Evolutionary conservation across 495 filamentous ascomycete genomes (phyloP), one percentile per base, ranked within the genome.

Genomic region (Aspergillus mulundensis): DNA sequence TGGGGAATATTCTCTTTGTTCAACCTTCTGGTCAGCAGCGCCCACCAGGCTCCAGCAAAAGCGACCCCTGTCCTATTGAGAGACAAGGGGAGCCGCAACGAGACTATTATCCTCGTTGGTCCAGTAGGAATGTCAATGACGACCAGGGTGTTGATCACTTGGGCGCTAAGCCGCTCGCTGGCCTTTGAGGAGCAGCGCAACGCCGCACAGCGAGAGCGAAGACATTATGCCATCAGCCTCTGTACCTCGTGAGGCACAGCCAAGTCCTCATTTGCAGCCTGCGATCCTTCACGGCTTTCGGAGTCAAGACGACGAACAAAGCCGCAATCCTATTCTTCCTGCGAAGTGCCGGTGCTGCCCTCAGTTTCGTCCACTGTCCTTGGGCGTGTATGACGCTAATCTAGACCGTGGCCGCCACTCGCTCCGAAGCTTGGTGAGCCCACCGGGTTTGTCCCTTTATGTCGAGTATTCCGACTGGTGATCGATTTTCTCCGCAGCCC

Each of bases 361-460:
- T 62, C 63, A 7, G 52, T 61, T 54, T 62, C 63, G 36, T 62
- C 63, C 18, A 11, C 12, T 10, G 12, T 15, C 32, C 2, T 53
- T 65, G 53, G 57, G 57, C 49, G 45, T 52, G 18, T 50, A 46
- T 2, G 57, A 60, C 3, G 14, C 28, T 32, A 50, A 55, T 61
- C 54, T 50, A 61, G 59, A 32, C 54, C 32, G 54, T 34, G 18
- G 39, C 54, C 32, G 46, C 44, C 57, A 30, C 56, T 50, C 36
- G 12, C 20, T 16, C 50, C 38, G 49, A 55, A 54, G 50, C 54
- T 60, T 52, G 48, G 61, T 63, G 45, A 58, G 61, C 54, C 10
- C 12, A 19, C 41, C 30, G 2, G n/a, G 25, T 49, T n/a, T 45
- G 36, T 21, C 7, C 41, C 32, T 30, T 39, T 28, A n/a, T 34